Evolutionary conservation across 805 yeast genomes (phyloP).

Genomic region (Monosporozyma siamensis): DNA sequence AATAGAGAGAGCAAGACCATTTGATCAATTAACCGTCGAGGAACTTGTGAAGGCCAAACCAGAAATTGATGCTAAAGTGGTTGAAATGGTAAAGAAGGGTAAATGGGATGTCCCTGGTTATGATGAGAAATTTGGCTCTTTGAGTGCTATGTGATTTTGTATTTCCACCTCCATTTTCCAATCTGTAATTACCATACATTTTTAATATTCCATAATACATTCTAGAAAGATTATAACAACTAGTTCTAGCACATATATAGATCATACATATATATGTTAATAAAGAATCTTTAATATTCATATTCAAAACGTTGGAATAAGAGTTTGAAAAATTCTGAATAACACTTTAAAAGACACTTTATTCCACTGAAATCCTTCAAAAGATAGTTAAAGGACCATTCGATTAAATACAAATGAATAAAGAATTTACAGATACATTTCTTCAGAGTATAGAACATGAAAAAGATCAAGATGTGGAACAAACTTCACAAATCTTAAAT

Average conservation of each 20-base stretch:
- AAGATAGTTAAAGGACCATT: too few species aligned
- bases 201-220: neutral
- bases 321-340: neutral
- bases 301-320: neutral
- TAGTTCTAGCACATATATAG: too few species aligned
- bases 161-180: neutral
- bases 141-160: constrained; percentile 66
- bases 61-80: constrained; percentile 92
- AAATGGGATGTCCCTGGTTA: constrained; percentile 98
- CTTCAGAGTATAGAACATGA: constrained; percentile 38
- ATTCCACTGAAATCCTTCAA: too few species aligned
- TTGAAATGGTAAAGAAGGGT: constrained; percentile 90
- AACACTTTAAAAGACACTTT: too few species aligned
- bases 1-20: constrained; percentile 95
- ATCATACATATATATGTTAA: neutral
- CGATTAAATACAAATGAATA: too few species aligned
- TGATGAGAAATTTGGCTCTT: constrained; percentile 95
- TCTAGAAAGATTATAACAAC: too few species aligned
- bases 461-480: constrained; percentile 43
- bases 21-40: constrained; percentile 91
- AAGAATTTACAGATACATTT: constrained; percentile 32
- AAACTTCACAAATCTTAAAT: constrained; percentile 36
- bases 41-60: constrained; percentile 95
- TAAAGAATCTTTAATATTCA: too few species aligned
- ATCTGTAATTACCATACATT: neutral